Base-by-base conservation (phyloP, 139 green algal species). In the Volvox africanus region DNA sequence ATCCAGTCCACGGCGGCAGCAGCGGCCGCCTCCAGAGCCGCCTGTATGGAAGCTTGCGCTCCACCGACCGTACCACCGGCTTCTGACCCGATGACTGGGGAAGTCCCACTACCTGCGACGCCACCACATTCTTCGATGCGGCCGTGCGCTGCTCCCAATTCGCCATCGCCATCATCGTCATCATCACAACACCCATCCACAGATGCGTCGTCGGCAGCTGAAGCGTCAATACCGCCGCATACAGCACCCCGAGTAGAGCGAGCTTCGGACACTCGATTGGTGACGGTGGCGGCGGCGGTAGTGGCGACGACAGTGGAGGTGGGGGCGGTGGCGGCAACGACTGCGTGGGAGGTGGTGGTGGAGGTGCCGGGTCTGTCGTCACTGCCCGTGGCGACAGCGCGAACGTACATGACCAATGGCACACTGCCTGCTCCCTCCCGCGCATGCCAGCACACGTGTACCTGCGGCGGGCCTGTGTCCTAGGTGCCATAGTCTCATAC, bases 361-460 rank as follows among this genome's bases (percentile, higher is more conserved):
- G 44, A 5, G 44, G 44, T 55, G 44, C 44, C 44, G 44, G 44
- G 44, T 55, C 44, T 55, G 44, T 9, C 44, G 9, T 55, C 44
- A 55, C 9, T 5, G 44, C 44, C 5, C 44, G 44, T 55, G 9
- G 44, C 44, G 24, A 32, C 0, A 0, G 80, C 33, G 19, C 80
- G 30, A 2, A 32, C 44, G 61, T 35, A 77, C 61, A 77, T 12
- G 1, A 87, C 61, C n/a, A 87, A 21, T 62, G 82, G 82, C 32
- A 61, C 82, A 33, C 55, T 78, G 22, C 82, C 61, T 21, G 82
- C 61, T 21, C 6, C 30, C 19, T 33, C 32, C 30, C 33, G 82
- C 61, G 6, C 61, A 32, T n/a, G 19, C 82, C 82, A 87, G 61
- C 33, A 28, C 20, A 87, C 82, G 24, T 87, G 82, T 30, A 78